Evolutionary conservation across 257 asterid species (phyloP).

Genomic region (Cinchona pubescens): DNA sequence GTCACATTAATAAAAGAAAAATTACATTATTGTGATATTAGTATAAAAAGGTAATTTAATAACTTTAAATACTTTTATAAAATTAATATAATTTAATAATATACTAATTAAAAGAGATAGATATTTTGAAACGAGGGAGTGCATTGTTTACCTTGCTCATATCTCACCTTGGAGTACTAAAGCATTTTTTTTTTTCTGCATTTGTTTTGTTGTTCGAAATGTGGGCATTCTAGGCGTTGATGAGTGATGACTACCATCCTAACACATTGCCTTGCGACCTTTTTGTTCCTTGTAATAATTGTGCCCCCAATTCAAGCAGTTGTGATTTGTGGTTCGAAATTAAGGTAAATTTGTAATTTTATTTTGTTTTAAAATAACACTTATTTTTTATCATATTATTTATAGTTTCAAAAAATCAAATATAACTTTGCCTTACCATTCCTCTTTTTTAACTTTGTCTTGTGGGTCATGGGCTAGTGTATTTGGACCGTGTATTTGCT

Average conservation of each 20-base stretch:
- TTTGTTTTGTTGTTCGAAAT: not conserved
- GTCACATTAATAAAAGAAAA: no score
- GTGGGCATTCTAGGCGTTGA: not conserved
- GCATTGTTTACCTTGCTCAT: no score
- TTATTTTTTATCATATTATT: no score
- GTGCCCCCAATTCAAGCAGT: not conserved
- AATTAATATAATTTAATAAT: no score
- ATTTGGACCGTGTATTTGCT: not conserved
- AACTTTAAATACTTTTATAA: no score
- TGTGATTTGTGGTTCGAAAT: not conserved
- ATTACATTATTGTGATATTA: no score
- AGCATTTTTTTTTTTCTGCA: not conserved
- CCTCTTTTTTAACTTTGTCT: no score
- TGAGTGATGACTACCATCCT: slow-evolving; percentile 10
- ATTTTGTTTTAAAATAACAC: no score
- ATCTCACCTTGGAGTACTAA: not conserved
- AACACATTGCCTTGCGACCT: slow-evolving; percentile 5
- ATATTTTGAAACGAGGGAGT: no score
- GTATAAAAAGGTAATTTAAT: no score
- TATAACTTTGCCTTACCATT: no score
- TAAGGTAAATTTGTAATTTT: not conserved
- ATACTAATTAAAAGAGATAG: not conserved
- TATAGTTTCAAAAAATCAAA: no score
- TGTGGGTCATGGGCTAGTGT: slow-evolving; percentile 23
- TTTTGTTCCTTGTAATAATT: slow-evolving; percentile 17